phyloP scores from a whole-genome alignment of 768 basidiomycete species.

The Xerocomellus intermedius region DNA sequence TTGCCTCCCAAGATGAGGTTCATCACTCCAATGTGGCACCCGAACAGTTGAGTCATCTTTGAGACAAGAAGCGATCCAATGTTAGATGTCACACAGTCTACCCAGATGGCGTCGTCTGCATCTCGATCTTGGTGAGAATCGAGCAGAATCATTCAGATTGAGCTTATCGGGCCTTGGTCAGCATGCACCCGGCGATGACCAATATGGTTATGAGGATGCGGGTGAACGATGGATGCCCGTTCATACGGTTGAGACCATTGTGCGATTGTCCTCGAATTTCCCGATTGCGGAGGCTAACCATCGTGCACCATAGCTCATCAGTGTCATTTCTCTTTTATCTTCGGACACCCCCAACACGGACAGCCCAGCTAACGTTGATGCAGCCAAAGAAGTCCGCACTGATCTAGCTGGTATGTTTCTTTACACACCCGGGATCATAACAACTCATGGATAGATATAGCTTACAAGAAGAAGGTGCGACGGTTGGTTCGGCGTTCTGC shows the following conservation, averaged over 20 bases:
- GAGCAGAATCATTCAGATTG: not conserved
- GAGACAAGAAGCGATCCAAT: not conserved
- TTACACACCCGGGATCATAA: not conserved
- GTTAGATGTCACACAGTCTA: conserved; percentile 61
- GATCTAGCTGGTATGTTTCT: conserved; percentile 52
- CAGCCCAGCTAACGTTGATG: conserved; percentile 95
- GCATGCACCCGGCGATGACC: conserved; percentile 96
- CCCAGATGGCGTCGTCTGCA: conserved; percentile 87
- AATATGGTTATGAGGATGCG: conserved; percentile 96
- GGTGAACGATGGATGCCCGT: conserved; percentile 98
- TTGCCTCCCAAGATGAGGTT: conserved; percentile 96
- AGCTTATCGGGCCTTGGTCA: conserved; percentile 30
- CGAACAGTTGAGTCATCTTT: conserved; percentile 71
- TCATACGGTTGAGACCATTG: conserved; percentile 95
- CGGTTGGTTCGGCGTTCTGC: conserved; percentile 83
- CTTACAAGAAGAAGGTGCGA: conserved; percentile 95
- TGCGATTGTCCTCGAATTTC: conserved; percentile 35
- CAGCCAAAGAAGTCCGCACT: conserved; percentile 82
- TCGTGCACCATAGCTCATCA: conserved; percentile 67
- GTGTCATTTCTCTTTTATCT: conserved; percentile 93
- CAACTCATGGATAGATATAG: conserved; percentile 39
- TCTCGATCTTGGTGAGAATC: conserved; percentile 81
- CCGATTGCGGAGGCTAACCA: not conserved
- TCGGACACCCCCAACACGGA: conserved; percentile 89
- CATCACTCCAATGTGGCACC: conserved; percentile 95